Conservation (phyloP, 352 stramenopile genomes). For the Phytophthora hibernalis region DNA sequence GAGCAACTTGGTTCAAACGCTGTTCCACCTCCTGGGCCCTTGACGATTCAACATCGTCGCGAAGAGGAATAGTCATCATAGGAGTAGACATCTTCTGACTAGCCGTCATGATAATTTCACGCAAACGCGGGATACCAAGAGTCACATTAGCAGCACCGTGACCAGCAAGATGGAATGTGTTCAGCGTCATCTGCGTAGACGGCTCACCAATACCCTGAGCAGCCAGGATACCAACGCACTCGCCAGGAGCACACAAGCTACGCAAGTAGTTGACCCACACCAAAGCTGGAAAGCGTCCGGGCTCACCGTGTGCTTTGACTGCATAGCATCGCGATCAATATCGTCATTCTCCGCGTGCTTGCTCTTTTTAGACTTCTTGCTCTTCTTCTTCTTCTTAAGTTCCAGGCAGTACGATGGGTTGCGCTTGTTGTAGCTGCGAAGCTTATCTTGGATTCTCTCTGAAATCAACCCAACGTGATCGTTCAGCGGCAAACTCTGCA, state of each 20-base stretch:
- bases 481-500: conserved; percentile 86
- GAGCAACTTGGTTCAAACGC: conserved; percentile 92
- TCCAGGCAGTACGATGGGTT: conserved; percentile 83
- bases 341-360: conserved; percentile 47
- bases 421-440: conserved; percentile 78
- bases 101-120: conserved; percentile 99
- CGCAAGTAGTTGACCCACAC: conserved; percentile 98
- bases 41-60: conserved; percentile 51
- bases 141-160: conserved; percentile 99
- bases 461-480: conserved; percentile 89
- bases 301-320: conserved; percentile 78
- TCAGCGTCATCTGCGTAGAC: conserved; percentile 99
- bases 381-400: conserved; percentile 65
- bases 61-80: conserved; percentile 98
- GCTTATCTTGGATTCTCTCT: conserved; percentile 85
- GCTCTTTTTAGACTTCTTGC: conserved; percentile 82
- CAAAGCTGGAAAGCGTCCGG: conserved; percentile 92
- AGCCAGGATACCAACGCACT: conserved; percentile 98
- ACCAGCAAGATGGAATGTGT: conserved; percentile 99
- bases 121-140: conserved; percentile 98
- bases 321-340: conserved; percentile 76
- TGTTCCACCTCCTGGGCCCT: conserved; percentile 84
- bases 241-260: conserved; percentile 96
- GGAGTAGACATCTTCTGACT: conserved; percentile 97
- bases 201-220: conserved; percentile 99